Conservation (phyloP, 306 rosid species). For the Nissolia schottii region DNA sequence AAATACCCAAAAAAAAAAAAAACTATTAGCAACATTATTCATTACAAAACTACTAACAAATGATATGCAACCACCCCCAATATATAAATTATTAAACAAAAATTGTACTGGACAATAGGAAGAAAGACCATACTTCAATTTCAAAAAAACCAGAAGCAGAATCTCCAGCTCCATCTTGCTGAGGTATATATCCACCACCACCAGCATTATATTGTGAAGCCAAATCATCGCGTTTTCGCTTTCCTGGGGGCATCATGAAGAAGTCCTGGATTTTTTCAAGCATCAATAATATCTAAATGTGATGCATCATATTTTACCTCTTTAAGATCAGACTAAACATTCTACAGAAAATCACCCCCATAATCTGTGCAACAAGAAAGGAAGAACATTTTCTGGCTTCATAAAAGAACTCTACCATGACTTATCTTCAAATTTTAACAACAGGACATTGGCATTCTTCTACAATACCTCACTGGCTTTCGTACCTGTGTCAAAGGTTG, state of each 20-base stretch:
- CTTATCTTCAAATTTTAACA: conserved; percentile 23
- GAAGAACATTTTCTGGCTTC: conserved; percentile 15
- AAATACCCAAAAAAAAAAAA: neutral
- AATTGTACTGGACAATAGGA: neutral
- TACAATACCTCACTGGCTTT: conserved; percentile 16
- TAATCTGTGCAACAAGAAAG: neutral
- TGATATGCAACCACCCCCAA: neutral
- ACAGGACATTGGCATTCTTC: conserved; percentile 25
- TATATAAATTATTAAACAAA: neutral
- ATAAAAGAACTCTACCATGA: conserved; percentile 14
- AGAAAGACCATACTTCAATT: conserved; percentile 59
- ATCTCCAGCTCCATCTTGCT: conserved; percentile 99
- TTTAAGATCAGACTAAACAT: neutral
- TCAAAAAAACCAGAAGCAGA: conserved; percentile 49
- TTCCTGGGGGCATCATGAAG: conserved; percentile 57
- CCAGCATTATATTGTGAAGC: conserved; percentile 66
- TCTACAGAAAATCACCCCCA: conserved; percentile 6
- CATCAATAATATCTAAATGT: conserved; percentile 19
- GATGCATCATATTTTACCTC: neutral
- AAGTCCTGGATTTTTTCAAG: conserved; percentile 65
- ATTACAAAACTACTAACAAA: conserved; percentile 4
- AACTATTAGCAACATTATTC: neutral
- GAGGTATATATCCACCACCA: conserved; percentile 89
- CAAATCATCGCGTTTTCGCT: conserved; percentile 91
- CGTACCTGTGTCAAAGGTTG: conserved; percentile 77